These are phyloP conservation scores for Ophiostoma piceae DNA, from an alignment of 2,329 filamentous ascomycete genomes.

Conservation along the genomic window DNA sequence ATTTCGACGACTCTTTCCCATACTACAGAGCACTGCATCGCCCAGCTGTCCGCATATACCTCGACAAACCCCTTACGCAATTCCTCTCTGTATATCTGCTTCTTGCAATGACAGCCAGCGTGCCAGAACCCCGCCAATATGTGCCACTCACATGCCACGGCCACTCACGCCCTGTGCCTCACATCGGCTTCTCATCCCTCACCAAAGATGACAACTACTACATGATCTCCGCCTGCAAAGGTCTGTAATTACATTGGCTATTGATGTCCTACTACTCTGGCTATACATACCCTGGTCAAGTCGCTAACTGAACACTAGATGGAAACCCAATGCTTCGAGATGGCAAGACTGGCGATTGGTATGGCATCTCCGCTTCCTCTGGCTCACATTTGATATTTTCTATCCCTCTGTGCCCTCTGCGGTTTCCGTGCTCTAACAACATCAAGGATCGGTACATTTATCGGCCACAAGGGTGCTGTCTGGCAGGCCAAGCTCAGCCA, in stretches of 20 bases:
- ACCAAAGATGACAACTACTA: constrained; percentile 83
- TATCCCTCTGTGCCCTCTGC: neutral
- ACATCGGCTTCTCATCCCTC: constrained; percentile 81
- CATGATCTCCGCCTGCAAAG: constrained; percentile 89
- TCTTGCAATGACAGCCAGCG: constrained; percentile 32
- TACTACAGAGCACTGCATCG: neutral
- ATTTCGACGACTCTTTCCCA: neutral
- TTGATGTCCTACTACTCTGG: neutral
- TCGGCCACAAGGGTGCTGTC: constrained; percentile 96
- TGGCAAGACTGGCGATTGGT: constrained; percentile 92
- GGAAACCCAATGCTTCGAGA: constrained; percentile 98
- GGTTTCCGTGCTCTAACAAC: constrained; percentile 44
- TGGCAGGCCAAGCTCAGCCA: constrained; percentile 92
- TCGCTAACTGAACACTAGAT: constrained; percentile 50
- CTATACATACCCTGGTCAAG: constrained; percentile 23
- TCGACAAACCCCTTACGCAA: neutral
- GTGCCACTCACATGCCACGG: constrained; percentile 92
- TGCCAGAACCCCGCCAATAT: constrained; percentile 48
- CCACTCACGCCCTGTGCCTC: constrained; percentile 85
- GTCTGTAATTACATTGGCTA: constrained; percentile 37
- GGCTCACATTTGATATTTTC: neutral
- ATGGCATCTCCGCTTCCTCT: constrained; percentile 30
- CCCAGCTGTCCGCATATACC: neutral
- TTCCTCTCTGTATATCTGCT: neutral
- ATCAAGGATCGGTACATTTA: constrained; percentile 92